A percentile compares a stretch with the other conserved stretches of the same genome.
phyloP scores from a whole-genome alignment of 1,139 yeast species.

The Debaryomyces subglobosus region DNA sequence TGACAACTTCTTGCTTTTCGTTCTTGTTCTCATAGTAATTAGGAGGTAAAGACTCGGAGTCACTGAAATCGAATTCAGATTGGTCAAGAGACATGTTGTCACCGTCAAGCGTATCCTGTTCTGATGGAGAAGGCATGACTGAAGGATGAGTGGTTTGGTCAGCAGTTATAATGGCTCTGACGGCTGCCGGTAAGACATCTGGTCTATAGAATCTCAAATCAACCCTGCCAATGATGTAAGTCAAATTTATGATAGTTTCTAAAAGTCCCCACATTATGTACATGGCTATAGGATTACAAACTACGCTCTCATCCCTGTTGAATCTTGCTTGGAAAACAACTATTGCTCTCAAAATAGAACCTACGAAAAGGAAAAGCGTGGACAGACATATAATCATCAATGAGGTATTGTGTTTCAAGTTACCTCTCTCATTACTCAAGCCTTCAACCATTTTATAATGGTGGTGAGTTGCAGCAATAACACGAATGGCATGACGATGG shows the following conservation, averaged over 20 bases:
- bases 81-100: slow-evolving; percentile 1
- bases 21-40: slow-evolving; percentile 5
- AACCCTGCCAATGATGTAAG: slow-evolving; percentile 63
- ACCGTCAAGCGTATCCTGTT: slow-evolving; percentile 4
- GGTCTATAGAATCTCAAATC: slow-evolving; percentile 83
- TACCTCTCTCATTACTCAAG: slow-evolving; percentile 46
- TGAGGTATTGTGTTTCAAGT: slow-evolving; percentile 51
- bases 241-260: slow-evolving; percentile 57
- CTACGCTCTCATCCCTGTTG: slow-evolving; percentile 26
- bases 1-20: slow-evolving; percentile 8
- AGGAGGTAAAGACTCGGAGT: slow-evolving; percentile 5
- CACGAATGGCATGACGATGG: slow-evolving; percentile 54
- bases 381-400: slow-evolving; percentile 52
- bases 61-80: slow-evolving; percentile 8
- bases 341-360: slow-evolving; percentile 61
- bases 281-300: slow-evolving; percentile 55
- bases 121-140: slow-evolving; percentile 5
- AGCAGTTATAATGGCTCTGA: slow-evolving; percentile 46
- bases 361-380: slow-evolving; percentile 56
- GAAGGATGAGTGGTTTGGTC: slow-evolving; percentile 29
- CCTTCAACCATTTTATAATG: slow-evolving; percentile 49
- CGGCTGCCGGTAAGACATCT: slow-evolving; percentile 51
- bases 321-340: slow-evolving; percentile 47
- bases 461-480: slow-evolving; percentile 51
- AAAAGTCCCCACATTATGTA: slow-evolving; percentile 65